These are phyloP conservation scores for Kernera saxatilis DNA, from an alignment of 345 rosid genomes.

Conservation along the genomic window DNA sequence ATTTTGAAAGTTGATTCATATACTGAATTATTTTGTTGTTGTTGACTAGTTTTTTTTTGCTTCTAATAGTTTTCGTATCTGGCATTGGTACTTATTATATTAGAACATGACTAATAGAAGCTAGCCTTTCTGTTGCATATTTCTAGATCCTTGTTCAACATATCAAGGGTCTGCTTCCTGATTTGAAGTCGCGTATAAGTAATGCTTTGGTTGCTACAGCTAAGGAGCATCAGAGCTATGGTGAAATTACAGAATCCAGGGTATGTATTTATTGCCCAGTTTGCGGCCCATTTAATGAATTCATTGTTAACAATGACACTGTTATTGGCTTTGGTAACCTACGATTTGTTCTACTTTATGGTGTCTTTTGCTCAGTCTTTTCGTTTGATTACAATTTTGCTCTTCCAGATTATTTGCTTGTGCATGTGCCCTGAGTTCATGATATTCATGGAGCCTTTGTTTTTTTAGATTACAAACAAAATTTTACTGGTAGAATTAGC, in stretches of 20 bases:
- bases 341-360: neutral
- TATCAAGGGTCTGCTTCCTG: slow-evolving; percentile 50
- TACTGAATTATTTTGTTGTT: neutral
- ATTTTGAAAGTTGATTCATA: neutral
- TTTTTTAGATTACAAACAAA: neutral
- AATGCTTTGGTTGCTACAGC: slow-evolving; percentile 40
- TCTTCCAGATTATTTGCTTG: neutral
- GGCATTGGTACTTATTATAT: neutral
- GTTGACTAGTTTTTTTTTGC: neutral
- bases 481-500: neutral
- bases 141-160: slow-evolving; percentile 59
- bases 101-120: slow-evolving; percentile 3
- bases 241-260: slow-evolving; percentile 49
- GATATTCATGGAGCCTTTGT: neutral
- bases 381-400: neutral
- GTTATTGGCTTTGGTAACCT: neutral
- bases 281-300: neutral
- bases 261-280: slow-evolving; percentile 30
- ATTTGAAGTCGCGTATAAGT: slow-evolving; percentile 53
- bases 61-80: neutral
- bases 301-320: slow-evolving; percentile 1
- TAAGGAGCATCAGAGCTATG: slow-evolving; percentile 50
- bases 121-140: neutral
- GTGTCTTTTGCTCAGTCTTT: neutral
- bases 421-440: neutral